Percentiles rank a stretch among this genome's conserved stretches.
These are phyloP conservation scores for Penicillium sp. DNA, from an alignment of 2,329 filamentous ascomycete species.

Conservation along the genomic window DNA sequence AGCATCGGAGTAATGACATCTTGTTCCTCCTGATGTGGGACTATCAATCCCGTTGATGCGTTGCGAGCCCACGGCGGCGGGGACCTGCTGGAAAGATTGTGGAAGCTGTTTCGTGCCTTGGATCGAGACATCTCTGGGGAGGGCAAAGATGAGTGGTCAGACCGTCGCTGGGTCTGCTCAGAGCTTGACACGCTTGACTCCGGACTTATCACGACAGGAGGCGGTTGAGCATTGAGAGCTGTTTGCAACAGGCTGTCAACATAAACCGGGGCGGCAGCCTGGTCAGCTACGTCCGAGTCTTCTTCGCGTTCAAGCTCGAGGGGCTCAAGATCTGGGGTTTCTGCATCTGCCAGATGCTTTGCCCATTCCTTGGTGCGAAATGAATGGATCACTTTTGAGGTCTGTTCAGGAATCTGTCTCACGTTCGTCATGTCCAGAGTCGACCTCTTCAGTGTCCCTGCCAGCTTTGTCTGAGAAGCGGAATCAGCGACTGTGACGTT, in stretches of 20 bases:
- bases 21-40: constrained; percentile 2
- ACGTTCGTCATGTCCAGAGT: constrained; percentile 35
- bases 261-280: constrained; percentile 59
- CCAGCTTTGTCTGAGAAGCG: constrained; percentile 2
- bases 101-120: constrained; percentile 8
- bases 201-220: constrained; percentile 30
- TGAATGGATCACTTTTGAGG: constrained; percentile 72
- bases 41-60: constrained; percentile 11
- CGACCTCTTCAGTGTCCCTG: constrained; percentile 18
- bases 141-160: constrained; percentile 8
- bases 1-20: constrained; percentile 1
- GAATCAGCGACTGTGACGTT: not conserved
- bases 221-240: constrained; percentile 49
- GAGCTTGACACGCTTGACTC: constrained; percentile 7
- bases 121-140: constrained; percentile 5
- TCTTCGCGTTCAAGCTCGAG: constrained; percentile 38
- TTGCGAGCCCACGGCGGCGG: constrained; percentile 7
- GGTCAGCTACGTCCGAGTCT: constrained; percentile 33
- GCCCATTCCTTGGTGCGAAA: constrained; percentile 96
- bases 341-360: constrained; percentile 76
- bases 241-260: constrained; percentile 63
- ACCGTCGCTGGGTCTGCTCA: constrained; percentile 16
- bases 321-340: constrained; percentile 57
- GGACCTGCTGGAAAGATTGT: constrained; percentile 4
- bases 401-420: constrained; percentile 61